Base-by-base conservation (phyloP, 345 rosid species). In the Crucihimalaya himalaica region DNA sequence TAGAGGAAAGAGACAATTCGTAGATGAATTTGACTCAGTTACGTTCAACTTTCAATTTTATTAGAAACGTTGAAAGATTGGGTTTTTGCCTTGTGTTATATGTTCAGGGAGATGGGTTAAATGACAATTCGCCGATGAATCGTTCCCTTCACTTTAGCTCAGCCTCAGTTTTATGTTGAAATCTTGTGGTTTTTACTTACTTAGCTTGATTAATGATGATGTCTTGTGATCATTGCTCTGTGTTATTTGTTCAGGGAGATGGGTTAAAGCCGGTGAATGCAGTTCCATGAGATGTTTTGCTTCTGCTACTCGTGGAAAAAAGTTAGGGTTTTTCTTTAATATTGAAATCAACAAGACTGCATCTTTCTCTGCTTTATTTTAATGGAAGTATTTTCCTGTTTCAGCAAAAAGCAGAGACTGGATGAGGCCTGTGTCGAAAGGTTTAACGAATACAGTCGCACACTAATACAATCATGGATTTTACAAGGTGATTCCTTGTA, bases 371-470 rank as follows among this genome's bases (percentile, higher is more conserved):
- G 67, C 19, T 63, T 34, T 16, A 16, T 13, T 60, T 35, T 9
- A 14, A 56, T 50, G 46, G 23, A 71, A 46, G 57, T 55, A 15
- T 42, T 73, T 16, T 46, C 21, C 43, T 66, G 0, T 64, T 19
- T 32, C 66, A 63, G 70, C 81, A 89, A 96, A 82, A 95, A 81
- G 63, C 84, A 61, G 83, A 88, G 98, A 85, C 91, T 95, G 32
- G 98, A 95, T 63, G 99, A 95, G 81, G 72, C 91, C 25, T 95
- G 98, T 73, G 84, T 90, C 4, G 98, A 95, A 81, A 90, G 98
- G 85, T 95, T 79, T 83, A 81, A 90, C 81, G 94, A 90, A 60
- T 87, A 92, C 70, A 95, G 98, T 72, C 89, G 98, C 66, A 78
- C 90, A 2, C 76, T 78, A 12, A 84, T 90, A 72, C 97, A 95